Base-by-base conservation (phyloP, 2,329 filamentous ascomycete species). In the Aspergillus alliaceus region DNA sequence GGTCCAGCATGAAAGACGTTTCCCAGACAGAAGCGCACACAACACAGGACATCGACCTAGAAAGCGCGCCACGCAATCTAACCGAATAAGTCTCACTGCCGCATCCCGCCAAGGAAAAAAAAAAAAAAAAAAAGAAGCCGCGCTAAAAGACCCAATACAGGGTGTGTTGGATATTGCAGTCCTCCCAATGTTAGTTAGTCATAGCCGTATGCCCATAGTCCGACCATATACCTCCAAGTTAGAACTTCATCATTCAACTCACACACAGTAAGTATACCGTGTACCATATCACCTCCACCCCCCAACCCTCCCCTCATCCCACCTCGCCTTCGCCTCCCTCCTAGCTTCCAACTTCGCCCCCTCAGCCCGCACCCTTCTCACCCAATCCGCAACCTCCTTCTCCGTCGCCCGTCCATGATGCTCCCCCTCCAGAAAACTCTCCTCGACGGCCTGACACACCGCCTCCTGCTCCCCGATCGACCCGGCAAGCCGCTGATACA, bases 301-400 rank as follows among this genome's bases (percentile, higher is more conserved):
- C 11, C 93, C 93, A 32, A 98, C 93, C 64, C 93, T 83, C 24
- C 93, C 92, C 76, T 98, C 93, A 72, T 98, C 95, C 95, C 95
- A 98, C 66, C 95, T 84, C 68, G 92, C 90, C 75, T 93, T 96
- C 64, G 91, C 85, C 79, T 98, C 95, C 69, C 88, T 86, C 57
- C 95, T 83, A 53, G 93, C 79, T 69, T 95, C 96, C 60, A 88
- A 88, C 56, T 89, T 78, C 65, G 90, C 89, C 70, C 88, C 90
- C 9, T 90, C 90, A 65, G 93, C 92, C 64, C 91, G 83, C 62
- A 96, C 90, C 66, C 89, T 80, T 67, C 88, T 83, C 20, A 96
- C 85, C 86, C 95, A 98, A 59, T 98, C 93, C 2, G 82, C 80
- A 25, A 90, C 86, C 76, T 98, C 95, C 69, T 90, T 85, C 77